A percentile compares a stretch with the other conserved stretches of the same genome.
phyloP scores from a whole-genome alignment of 352 stramenopile genomes.

The Phytopythium montanum region DNA sequence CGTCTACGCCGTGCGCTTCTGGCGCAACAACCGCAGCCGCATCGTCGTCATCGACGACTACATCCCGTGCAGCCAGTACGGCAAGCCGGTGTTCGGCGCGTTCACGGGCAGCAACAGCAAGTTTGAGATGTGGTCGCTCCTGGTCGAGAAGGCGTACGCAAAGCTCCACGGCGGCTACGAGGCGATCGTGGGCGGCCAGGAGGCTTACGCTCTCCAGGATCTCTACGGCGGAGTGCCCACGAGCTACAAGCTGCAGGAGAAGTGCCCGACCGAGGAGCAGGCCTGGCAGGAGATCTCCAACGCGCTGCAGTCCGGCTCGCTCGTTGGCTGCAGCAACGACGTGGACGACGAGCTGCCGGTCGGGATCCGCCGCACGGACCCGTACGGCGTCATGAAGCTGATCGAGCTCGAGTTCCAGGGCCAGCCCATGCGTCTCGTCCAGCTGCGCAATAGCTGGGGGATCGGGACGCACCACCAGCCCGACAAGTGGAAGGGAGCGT shows the following conservation, averaged over 20 bases:
- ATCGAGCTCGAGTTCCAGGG: slow-evolving; percentile 69
- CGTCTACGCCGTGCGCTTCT: slow-evolving; percentile 86
- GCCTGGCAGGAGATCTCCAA: slow-evolving; percentile 49
- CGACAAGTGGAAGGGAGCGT: slow-evolving; percentile 67
- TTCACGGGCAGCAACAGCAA: slow-evolving; percentile 79
- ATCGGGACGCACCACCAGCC: slow-evolving; percentile 52
- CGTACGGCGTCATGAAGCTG: slow-evolving; percentile 74
- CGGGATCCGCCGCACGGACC: slow-evolving; percentile 60
- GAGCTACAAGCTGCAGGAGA: slow-evolving; percentile 68
- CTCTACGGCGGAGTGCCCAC: slow-evolving; percentile 68
- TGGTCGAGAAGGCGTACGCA: slow-evolving; percentile 95
- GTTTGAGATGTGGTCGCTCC: slow-evolving; percentile 91
- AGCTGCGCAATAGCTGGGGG: slow-evolving; percentile 82
- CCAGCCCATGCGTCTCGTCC: slow-evolving; percentile 48
- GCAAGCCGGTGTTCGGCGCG: slow-evolving; percentile 80
- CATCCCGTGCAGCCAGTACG: slow-evolving; percentile 79
- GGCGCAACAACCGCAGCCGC: slow-evolving; percentile 77
- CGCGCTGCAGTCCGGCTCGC: slow-evolving; percentile 51
- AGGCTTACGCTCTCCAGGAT: slow-evolving; percentile 72
- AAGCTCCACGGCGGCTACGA: slow-evolving; percentile 92
- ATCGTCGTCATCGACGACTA: slow-evolving; percentile 84
- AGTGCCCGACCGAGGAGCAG: slow-evolving; percentile 44
- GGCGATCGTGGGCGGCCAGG: slow-evolving; percentile 84
- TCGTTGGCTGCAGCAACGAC: slow-evolving; percentile 70
- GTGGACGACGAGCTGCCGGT: slow-evolving; percentile 54